Percentiles rank a stretch among this genome's conserved stretches.
Conservation (phyloP, 176 grass and related monocot species). For the Metroxylon sagu region DNA sequence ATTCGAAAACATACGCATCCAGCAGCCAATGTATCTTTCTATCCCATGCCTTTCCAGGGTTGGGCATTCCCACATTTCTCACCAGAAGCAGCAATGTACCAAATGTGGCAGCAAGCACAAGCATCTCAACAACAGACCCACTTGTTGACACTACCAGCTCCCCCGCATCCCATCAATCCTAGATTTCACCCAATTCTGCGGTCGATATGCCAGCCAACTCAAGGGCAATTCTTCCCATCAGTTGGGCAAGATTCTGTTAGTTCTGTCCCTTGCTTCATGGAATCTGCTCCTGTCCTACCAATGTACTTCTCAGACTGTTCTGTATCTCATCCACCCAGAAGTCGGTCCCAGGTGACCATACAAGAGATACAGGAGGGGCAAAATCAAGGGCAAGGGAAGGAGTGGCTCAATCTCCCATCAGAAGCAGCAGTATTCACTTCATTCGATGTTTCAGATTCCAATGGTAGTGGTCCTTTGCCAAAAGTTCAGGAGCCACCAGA, state of each 20-base stretch:
- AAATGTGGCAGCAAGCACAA: constrained; percentile 50
- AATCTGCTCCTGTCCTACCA: constrained; percentile 23
- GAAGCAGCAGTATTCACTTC: constrained; percentile 17
- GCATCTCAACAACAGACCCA: constrained; percentile 24
- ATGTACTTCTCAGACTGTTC: constrained; percentile 29
- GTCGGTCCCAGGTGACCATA: constrained; percentile 11
- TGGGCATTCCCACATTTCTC: constrained; percentile 31
- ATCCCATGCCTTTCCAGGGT: constrained; percentile 27
- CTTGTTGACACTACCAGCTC: constrained; percentile 18
- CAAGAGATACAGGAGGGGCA: constrained; percentile 20
- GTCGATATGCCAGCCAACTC: constrained; percentile 33
- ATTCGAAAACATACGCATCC: constrained; percentile 22
- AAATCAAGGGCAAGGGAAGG: constrained; percentile 9
- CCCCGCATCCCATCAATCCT: constrained; percentile 14
- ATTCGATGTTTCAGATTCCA: constrained; percentile 14
- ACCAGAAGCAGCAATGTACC: constrained; percentile 49
- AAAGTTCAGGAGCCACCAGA: constrained; percentile 12
- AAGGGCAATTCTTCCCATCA: constrained; percentile 21
- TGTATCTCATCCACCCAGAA: constrained; percentile 27
- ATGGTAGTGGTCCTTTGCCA: not conserved
- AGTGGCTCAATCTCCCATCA: constrained; percentile 16
- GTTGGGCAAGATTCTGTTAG: constrained; percentile 22
- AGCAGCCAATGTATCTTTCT: constrained; percentile 29
- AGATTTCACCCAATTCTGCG: constrained; percentile 32
- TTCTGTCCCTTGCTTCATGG: constrained; percentile 29